These are phyloP conservation scores for Phaeophleospora eucalypticola DNA, from an alignment of 2,329 filamentous ascomycete genomes.

Conservation along the genomic window DNA sequence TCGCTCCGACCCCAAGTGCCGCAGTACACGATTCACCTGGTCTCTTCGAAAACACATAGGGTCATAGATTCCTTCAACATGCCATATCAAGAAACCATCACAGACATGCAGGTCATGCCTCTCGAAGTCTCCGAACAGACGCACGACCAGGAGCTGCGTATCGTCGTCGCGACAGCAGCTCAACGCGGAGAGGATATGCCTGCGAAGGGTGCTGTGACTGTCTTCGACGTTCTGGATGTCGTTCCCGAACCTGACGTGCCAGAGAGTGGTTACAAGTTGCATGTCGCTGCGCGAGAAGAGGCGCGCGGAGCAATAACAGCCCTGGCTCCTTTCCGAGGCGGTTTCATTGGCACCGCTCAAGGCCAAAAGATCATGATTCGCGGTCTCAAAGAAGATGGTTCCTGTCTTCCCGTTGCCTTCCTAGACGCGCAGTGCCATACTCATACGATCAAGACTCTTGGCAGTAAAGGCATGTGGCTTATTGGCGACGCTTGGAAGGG, in stretches of 20 bases:
- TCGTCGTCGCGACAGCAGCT: slow-evolving; percentile 80
- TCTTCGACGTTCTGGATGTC: slow-evolving; percentile 87
- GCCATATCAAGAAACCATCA: slow-evolving; percentile 69
- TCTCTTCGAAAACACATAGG: slow-evolving; percentile 72
- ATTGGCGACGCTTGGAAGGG: slow-evolving; percentile 90
- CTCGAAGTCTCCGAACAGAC: slow-evolving; percentile 90
- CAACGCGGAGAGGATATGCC: slow-evolving; percentile 88
- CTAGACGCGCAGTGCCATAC: slow-evolving; percentile 97
- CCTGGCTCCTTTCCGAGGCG: slow-evolving; percentile 69
- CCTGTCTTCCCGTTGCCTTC: slow-evolving; percentile 87
- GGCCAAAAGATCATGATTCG: slow-evolving; percentile 97
- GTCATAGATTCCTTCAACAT: slow-evolving; percentile 73
- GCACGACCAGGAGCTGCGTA: slow-evolving; percentile 75
- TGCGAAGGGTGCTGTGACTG: slow-evolving; percentile 77
- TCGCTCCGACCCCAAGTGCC: slow-evolving; percentile 63
- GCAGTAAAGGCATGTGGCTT: slow-evolving; percentile 77
- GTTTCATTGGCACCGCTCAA: slow-evolving; percentile 87
- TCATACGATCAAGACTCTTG: slow-evolving; percentile 76
- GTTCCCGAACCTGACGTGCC: slow-evolving; percentile 82
- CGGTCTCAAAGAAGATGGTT: slow-evolving; percentile 91
- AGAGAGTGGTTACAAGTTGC: slow-evolving; percentile 80
- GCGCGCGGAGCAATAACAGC: slow-evolving; percentile 90
- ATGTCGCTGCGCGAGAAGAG: slow-evolving; percentile 82
- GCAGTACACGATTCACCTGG: slow-evolving; percentile 69
- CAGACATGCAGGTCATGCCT: slow-evolving; percentile 76